Evolutionary conservation across 2,329 filamentous ascomycete genomes (phyloP).

Genomic region (Zymoseptoria brevis): DNA sequence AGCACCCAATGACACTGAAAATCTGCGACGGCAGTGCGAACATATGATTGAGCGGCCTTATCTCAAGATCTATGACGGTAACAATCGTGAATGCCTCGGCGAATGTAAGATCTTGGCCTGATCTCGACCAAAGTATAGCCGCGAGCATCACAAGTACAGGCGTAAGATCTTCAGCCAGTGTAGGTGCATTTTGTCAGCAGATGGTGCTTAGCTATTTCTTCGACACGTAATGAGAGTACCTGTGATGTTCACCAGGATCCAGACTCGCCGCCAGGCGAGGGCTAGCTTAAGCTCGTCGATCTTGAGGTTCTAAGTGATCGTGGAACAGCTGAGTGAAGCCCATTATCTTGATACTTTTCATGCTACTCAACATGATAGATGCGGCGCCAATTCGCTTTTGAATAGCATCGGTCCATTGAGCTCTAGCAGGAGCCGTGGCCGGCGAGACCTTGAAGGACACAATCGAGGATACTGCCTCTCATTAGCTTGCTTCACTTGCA

Average conservation of each 20-base stretch:
- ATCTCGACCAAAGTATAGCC: background rate
- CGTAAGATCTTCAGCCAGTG: conserved; percentile 16
- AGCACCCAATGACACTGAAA: no score
- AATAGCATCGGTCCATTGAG: conserved; percentile 37
- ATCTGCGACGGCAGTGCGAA: no score
- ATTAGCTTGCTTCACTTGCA: background rate
- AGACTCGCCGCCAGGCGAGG: background rate
- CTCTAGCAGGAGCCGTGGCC: conserved; percentile 24
- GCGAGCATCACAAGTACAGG: background rate
- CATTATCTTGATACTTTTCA: conserved; percentile 43
- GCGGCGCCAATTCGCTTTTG: conserved; percentile 39
- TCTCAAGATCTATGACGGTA: no score
- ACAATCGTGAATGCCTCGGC: no score
- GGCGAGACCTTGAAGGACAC: background rate
- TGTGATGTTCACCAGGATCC: background rate
- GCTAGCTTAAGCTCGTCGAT: background rate
- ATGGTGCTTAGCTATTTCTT: background rate
- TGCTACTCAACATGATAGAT: conserved; percentile 35
- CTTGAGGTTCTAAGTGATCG: background rate
- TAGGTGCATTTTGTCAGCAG: background rate
- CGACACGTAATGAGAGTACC: background rate
- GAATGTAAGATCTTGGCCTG: no score
- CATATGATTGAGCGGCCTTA: no score
- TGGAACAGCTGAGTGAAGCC: background rate
- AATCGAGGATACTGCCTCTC: background rate